Evolutionary conservation across 2,329 filamentous ascomycete species (phyloP).

Genomic region (Phaeophleospora eucalypticola): DNA sequence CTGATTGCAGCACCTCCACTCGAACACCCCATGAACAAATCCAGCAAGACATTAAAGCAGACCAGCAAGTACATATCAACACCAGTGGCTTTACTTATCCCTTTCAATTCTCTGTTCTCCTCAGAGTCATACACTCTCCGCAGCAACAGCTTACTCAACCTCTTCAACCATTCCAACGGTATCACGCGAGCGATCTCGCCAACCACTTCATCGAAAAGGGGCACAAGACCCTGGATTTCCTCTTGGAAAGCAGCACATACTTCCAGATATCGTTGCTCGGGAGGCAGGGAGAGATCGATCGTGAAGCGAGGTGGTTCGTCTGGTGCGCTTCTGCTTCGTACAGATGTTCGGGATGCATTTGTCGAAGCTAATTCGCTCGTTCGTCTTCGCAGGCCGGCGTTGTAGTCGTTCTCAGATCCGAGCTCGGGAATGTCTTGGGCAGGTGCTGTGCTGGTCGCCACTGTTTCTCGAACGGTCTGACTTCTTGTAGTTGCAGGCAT

Average conservation of each 20-base stretch:
- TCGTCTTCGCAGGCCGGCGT: slow-evolving; percentile 1
- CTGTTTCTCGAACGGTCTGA: slow-evolving; percentile 11
- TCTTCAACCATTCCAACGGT: slow-evolving; percentile 27
- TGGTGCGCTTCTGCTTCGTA: slow-evolving; percentile 1
- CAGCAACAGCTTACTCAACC: slow-evolving; percentile 46
- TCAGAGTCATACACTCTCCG: slow-evolving; percentile 51
- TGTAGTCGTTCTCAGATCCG: not conserved
- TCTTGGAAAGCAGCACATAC: slow-evolving; percentile 46
- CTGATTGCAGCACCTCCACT: slow-evolving; percentile 47
- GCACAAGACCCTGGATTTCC: slow-evolving; percentile 42
- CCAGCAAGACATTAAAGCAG: slow-evolving; percentile 59
- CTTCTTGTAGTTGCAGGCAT: slow-evolving; percentile 13
- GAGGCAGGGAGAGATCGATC: slow-evolving; percentile 55
- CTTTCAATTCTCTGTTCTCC: slow-evolving; percentile 58
- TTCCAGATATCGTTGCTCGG: slow-evolving; percentile 49
- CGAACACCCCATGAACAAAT: slow-evolving; percentile 63
- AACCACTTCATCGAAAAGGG: slow-evolving; percentile 52
- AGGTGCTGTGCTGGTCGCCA: slow-evolving; percentile 6
- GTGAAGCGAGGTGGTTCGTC: slow-evolving; percentile 25
- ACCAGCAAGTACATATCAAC: slow-evolving; percentile 59
- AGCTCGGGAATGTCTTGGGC: not conserved
- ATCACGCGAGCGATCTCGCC: slow-evolving; percentile 30
- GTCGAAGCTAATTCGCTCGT: not conserved
- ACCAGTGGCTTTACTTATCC: slow-evolving; percentile 50
- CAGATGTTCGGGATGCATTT: not conserved